Evolutionary conservation across 495 filamentous ascomycete genomes (phyloP).

Genomic region (Penicillium samsonianum): DNA sequence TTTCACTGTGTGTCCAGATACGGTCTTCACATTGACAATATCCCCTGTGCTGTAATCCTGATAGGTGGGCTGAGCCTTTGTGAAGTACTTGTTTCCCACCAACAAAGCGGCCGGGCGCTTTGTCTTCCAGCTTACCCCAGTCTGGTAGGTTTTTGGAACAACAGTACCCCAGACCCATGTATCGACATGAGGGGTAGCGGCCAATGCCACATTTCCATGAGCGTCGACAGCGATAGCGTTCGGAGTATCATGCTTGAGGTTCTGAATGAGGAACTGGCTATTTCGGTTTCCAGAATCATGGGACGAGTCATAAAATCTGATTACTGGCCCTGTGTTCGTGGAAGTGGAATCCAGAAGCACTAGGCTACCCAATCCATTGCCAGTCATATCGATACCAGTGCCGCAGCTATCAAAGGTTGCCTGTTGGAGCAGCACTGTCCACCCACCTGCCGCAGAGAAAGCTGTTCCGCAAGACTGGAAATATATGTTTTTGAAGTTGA

Average conservation of each 20-base stretch:
- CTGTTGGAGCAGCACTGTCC: constrained; percentile 44
- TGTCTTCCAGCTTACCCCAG: constrained; percentile 23
- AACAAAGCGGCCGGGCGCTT: constrained; percentile 26
- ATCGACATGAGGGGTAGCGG: constrained; percentile 46
- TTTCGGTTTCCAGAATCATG: constrained; percentile 34
- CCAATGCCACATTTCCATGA: constrained; percentile 43
- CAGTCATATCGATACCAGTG: constrained; percentile 37
- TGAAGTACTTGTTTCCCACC: constrained; percentile 32
- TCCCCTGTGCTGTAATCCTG: constrained; percentile 39
- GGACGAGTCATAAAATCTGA: constrained; percentile 49
- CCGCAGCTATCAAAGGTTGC: constrained; percentile 37
- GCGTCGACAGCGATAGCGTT: constrained; percentile 36
- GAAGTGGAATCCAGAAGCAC: constrained; percentile 47
- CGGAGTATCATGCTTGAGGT: constrained; percentile 28
- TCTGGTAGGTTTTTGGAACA: constrained; percentile 34
- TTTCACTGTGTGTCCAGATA: constrained; percentile 33
- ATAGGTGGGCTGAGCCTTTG: constrained; percentile 52
- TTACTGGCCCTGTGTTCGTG: constrained; percentile 51
- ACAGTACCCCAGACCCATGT: constrained; percentile 46
- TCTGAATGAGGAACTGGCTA: constrained; percentile 42
- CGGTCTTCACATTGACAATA: constrained; percentile 54
- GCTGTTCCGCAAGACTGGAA: constrained; percentile 45
- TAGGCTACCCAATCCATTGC: constrained; percentile 50
- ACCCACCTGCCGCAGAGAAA: constrained; percentile 41
- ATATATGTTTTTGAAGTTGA: constrained; percentile 49